A percentile compares a stretch with the other conserved stretches of the same genome.
These are phyloP conservation scores for Trichocladium antarcticum DNA, from an alignment of 495 filamentous ascomycete species.

Conservation along the genomic window DNA sequence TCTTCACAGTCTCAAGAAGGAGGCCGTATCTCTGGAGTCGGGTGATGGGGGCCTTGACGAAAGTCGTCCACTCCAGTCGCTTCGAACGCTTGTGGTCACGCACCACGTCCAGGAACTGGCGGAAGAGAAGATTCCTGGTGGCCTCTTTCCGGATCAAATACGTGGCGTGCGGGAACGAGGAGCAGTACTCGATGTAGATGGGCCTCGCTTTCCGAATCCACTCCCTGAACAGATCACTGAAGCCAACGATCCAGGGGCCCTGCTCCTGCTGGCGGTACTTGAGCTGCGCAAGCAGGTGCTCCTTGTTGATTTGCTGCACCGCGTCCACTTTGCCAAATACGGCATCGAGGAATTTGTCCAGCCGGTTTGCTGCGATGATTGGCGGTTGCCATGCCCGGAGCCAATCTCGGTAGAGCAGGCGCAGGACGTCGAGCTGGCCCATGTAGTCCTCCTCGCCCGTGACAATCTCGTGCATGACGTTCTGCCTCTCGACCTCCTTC, in stretches of 20 bases:
- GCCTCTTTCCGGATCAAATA: conserved; percentile 77
- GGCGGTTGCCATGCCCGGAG: conserved; percentile 62
- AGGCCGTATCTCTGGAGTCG: conserved; percentile 84
- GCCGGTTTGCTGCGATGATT: conserved; percentile 63
- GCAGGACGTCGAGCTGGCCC: conserved; percentile 72
- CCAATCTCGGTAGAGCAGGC: conserved; percentile 75
- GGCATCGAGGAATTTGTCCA: conserved; percentile 64
- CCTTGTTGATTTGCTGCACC: conserved; percentile 85
- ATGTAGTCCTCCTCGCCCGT: conserved; percentile 87
- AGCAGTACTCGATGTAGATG: conserved; percentile 87
- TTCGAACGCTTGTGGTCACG: conserved; percentile 71
- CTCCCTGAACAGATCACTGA: conserved; percentile 95
- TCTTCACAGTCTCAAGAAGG: conserved; percentile 69
- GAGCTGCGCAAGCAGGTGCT: conserved; percentile 85
- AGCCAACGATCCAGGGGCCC: conserved; percentile 85
- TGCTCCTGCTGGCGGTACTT: conserved; percentile 97
- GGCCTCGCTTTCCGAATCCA: conserved; percentile 92
- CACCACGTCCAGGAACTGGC: conserved; percentile 68
- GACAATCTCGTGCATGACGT: conserved; percentile 91
- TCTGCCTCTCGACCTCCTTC: conserved; percentile 89
- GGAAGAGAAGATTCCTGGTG: conserved; percentile 75
- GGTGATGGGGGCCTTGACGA: conserved; percentile 86
- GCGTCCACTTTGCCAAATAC: conserved; percentile 88
- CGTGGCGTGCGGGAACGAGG: conserved; percentile 71
- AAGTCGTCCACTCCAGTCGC: conserved; percentile 86